Base-by-base conservation (phyloP, 305 asterid species). In the Fraxinus nigra region DNA sequence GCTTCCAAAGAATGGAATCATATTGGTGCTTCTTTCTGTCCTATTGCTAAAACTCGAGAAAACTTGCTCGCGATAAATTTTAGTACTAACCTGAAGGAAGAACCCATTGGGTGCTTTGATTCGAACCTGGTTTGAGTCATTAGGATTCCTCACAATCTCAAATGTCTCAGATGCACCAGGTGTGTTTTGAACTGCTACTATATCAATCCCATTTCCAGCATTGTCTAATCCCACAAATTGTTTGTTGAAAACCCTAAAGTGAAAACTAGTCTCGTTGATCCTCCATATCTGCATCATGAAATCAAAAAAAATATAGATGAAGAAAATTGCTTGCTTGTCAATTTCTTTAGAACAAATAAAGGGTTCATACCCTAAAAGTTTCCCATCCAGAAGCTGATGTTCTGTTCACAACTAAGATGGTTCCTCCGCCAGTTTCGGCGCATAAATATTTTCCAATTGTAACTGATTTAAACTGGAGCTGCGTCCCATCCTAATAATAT, bases 371-470 rank as follows among this genome's bases (percentile, higher is more conserved):
- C 5, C 75, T 82, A 77, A 94, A 93, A 33, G 98, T 91, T 82
- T 94, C 98, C 98, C 98, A 93, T 38, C 92, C 97, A 0, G 97
- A 93, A 46, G 97, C 91, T 78, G 79, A 14, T 16, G 88, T 79
- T 81, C 95, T 83, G 70, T 94, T 93, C 0, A 95, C 98, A 74
- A 94, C 94, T 16, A 94, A 33, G 38, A 83, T 88, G 4, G 82
- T 59, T 48, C 98, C 98, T 79, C 98, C 97, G 26, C 97, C 97
- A 3, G 37, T 51, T 80, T 94, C 97, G 0, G 98, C 97, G 35
- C 90, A 78, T 7, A 94, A 83, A 83, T 83, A 94, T 78, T 91
- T 94, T 7, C 90, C 91, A 0, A 84, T 87, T 4, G 86, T 90
- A 4, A 87, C 91, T 13, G 97, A 92, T 87, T 85, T 90, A 11